These are phyloP conservation scores for Penicillium sp. DNA, from an alignment of 2,329 filamentous ascomycete genomes.

Conservation along the genomic window DNA sequence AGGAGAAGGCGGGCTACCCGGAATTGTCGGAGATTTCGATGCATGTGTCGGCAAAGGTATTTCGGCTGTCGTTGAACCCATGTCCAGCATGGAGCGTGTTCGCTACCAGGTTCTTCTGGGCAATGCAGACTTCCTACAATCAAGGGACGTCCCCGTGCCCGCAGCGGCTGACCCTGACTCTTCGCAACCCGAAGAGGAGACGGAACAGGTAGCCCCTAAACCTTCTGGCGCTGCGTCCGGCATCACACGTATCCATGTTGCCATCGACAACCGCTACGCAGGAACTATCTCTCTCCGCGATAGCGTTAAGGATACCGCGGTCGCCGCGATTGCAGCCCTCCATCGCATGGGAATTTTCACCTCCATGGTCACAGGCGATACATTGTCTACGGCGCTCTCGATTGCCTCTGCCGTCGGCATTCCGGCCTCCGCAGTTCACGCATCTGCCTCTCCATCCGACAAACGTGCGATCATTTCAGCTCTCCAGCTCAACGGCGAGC, in stretches of 20 bases:
- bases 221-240: constrained; percentile 60
- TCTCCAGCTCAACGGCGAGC: constrained; percentile 74
- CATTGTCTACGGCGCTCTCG: constrained; percentile 79
- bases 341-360: constrained; percentile 84
- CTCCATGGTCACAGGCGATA: constrained; percentile 93
- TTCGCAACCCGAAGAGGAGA: constrained; percentile 30
- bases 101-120: constrained; percentile 84
- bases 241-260: constrained; percentile 89
- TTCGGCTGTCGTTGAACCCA: constrained; percentile 79
- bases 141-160: constrained; percentile 66
- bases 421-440: constrained; percentile 73
- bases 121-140: constrained; percentile 77
- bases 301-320: constrained; percentile 86
- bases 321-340: constrained; percentile 79
- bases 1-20: constrained; percentile 76
- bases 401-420: constrained; percentile 87
- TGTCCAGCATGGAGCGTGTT: constrained; percentile 67
- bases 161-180: constrained; percentile 47
- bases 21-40: constrained; percentile 83
- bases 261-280: constrained; percentile 80
- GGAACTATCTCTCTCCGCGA: constrained; percentile 86
- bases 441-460: constrained; percentile 87
- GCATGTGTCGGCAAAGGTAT: constrained; percentile 85
- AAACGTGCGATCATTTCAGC: constrained; percentile 85
- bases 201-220: constrained; percentile 38